Evolutionary conservation across 768 basidiomycete species (phyloP), one percentile per base, ranked within the genome.

Genomic region (Boletellus sp.): DNA sequence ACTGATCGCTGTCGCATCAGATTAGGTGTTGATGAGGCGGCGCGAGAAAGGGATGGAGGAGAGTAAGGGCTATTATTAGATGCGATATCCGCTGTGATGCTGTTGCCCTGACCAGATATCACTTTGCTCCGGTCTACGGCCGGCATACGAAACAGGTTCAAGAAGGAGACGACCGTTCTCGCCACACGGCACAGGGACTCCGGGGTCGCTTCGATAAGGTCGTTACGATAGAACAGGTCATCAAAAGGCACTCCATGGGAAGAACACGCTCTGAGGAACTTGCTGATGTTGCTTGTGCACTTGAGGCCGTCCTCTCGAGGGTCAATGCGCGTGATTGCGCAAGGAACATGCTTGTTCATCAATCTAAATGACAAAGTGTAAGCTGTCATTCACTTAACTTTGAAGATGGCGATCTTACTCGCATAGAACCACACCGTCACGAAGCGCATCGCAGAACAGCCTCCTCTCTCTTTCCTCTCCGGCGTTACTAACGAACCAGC

Each of bases 361-460:
- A 92, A 76, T 54, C 91, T 93, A 42, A 34, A 52, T 42, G 38
- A 38, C 46, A 38, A 48, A 35, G 22, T 28, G 38, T 45, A 42
- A 24, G 44, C 34, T 23, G 45, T 44, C 56, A 47, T 33, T 20
- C 42, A 17, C 28, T 40, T 38, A 44, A 45, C 54, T 26, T 39
- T 49, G 35, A 45, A 40, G 48, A 56, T 23, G 50, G 37, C 35
- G 45, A 54, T 32, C 92, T 72, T 62, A 94, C 93, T 90, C 85
- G 82, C 93, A 94, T 20, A 95, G 76, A 19, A 94, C 79, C 66
- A 84, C 87, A 1, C 93, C 93, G 70, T 95, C 93, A 58, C 82
- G 71, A 48, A 94, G 64, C 0, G 87, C 83, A 47, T 93, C 89
- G 31, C 76, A 73, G 60, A 94, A 95, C 28, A 80, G 65, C 46